A percentile compares a stretch with the other conserved stretches of the same genome.
These are phyloP conservation scores for Metschnikowia reukaufii DNA, from an alignment of 805 yeast species.

Conservation along the genomic window DNA sequence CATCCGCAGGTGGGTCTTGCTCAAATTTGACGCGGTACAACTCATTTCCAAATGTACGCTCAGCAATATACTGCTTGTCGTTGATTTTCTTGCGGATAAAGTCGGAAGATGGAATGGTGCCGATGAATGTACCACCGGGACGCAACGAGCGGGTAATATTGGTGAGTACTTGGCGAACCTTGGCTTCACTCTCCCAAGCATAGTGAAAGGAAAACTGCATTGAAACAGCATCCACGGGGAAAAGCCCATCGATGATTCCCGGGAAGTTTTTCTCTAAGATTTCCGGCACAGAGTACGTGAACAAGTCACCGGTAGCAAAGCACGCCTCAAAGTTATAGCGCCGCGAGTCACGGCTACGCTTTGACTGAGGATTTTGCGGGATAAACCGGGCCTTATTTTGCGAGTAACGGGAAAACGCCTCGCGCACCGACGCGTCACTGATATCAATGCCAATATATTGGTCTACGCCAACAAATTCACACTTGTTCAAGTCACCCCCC, in stretches of 20 bases:
- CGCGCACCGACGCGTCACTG: conserved; percentile 82
- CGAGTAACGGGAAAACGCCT: conserved; percentile 75
- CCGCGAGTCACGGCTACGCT: conserved; percentile 35
- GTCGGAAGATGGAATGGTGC: conserved; percentile 93
- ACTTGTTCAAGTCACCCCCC: conserved; percentile 94
- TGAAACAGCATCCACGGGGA: conserved; percentile 86
- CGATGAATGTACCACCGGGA: conserved; percentile 85
- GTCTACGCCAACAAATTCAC: conserved; percentile 69
- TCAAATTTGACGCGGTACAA: conserved; percentile 81
- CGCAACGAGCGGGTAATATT: conserved; percentile 76
- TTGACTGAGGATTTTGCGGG: conserved; percentile 24
- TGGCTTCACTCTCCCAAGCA: conserved; percentile 84
- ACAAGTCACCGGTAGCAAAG: conserved; percentile 91
- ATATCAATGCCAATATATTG: conserved; percentile 91
- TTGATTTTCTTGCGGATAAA: conserved; percentile 66
- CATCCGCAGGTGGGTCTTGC: conserved; percentile 72
- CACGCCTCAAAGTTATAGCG: conserved; percentile 71
- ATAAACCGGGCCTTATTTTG: conserved; percentile 47
- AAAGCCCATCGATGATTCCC: conserved; percentile 56
- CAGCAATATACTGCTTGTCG: conserved; percentile 41
- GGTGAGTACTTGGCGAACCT: conserved; percentile 67
- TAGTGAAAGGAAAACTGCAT: conserved; percentile 94
- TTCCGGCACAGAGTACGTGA: conserved; percentile 65
- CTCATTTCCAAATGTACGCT: conserved; percentile 77
- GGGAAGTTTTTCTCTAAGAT: conserved; percentile 62